Evolutionary conservation across 495 filamentous ascomycete species (phyloP), one percentile per base, ranked within the genome.

Genomic region (Aspergillus saccharolyticus): DNA sequence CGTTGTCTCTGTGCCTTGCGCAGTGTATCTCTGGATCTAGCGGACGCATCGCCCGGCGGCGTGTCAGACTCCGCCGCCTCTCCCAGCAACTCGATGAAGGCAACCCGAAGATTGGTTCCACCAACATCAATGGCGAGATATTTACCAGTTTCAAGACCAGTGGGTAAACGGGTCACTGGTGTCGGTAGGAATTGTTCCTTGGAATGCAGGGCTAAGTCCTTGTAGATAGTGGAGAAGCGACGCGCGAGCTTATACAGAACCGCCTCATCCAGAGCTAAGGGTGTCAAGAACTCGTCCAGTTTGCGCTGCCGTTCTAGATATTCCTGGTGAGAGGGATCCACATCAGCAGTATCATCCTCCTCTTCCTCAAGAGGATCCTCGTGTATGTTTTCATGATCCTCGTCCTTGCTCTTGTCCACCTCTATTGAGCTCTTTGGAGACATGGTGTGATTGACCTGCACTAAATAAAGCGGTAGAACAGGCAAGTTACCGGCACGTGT

Each of bases 51-150:
- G 28, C 66, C 64, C n/a, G 68, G 63, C 17, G 61, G 64, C 54
- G 58, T 65, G 52, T 75, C 70, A 1, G 68, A 67, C 20, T 76
- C 68, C 8, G 67, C 70, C 25, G 69, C 70, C 53, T 75, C 71
- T 6, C 85, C 83, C 14, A 85, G 62, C 45, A 91, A 70, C 58
- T 92, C 85, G 51, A 92, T 82, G 55, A 92, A 89, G 42, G 85
- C 88, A 8, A 91, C 89, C 49, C 89, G 80, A 19, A 94, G 73
- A 59, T 94, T 94, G 18, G 85, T 89, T 17, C 89, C 89, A 28
- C 89, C 89, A 43, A 92, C 87, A 70, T 92, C 89, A 57, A 91
- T 89, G 12, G 87, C 86, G 6, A 92, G 74, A 63, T 85, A 90
- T 28, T 84, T 87, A 58, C 88, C 89, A 5, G 74, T 80, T 57